Evolutionary conservation across 2,329 filamentous ascomycete species (phyloP).

Genomic region (Fusarium subtropicale): DNA sequence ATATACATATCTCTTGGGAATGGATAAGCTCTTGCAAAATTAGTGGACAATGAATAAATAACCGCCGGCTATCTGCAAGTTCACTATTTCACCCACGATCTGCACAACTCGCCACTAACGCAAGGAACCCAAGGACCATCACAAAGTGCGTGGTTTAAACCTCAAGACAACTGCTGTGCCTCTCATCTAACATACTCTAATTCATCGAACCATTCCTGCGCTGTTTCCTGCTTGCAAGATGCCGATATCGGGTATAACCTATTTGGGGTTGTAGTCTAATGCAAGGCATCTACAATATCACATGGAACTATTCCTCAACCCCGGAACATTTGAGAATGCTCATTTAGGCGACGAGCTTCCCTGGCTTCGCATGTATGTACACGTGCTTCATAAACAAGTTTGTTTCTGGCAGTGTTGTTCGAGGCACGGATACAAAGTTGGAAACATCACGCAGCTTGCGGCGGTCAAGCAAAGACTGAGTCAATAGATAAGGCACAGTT

Average conservation of each 20-base stretch:
- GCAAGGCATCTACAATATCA: background rate
- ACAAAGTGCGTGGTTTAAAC: background rate
- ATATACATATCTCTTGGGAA: background rate
- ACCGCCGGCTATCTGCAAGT: slow-evolving; percentile 23
- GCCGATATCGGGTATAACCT: slow-evolving; percentile 25
- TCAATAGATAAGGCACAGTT: slow-evolving; percentile 16
- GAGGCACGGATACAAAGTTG: background rate
- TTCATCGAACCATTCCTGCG: background rate
- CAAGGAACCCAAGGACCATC: background rate
- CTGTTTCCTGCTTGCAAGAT: background rate
- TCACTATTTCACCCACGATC: slow-evolving; percentile 18
- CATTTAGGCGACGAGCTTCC: slow-evolving; percentile 6
- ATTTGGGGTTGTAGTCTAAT: slow-evolving; percentile 10
- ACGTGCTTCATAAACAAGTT: slow-evolving; percentile 22
- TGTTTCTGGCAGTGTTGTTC: background rate
- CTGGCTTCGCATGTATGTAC: slow-evolving; percentile 8
- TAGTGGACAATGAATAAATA: slow-evolving; percentile 12
- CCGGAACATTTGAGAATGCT: background rate
- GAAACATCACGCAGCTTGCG: slow-evolving; percentile 9
- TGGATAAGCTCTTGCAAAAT: slow-evolving; percentile 19
- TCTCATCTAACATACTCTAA: background rate
- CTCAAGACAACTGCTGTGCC: background rate
- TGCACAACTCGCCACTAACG: slow-evolving; percentile 20
- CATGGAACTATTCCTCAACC: slow-evolving; percentile 9
- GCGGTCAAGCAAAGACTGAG: slow-evolving; percentile 3